These are phyloP conservation scores for Neurospora sp. DNA, from an alignment of 2,329 filamentous ascomycete species.

Conservation along the genomic window DNA sequence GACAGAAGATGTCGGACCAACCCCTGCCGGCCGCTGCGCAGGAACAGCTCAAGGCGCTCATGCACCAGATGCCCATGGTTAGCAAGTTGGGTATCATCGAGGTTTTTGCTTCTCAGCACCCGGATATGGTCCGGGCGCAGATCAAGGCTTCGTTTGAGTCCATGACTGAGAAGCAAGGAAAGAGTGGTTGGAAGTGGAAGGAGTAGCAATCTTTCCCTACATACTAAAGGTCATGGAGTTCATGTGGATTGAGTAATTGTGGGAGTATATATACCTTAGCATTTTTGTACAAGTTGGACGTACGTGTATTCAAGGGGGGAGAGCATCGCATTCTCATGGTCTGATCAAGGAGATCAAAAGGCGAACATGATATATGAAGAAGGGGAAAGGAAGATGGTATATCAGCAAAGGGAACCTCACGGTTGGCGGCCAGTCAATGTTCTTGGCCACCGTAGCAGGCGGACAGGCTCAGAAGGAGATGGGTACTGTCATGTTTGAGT, in stretches of 20 bases:
- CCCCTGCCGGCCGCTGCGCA: constrained; percentile 49
- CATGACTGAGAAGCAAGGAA: constrained; percentile 52
- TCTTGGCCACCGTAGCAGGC: neutral
- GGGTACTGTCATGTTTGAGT: neutral
- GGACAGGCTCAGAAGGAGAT: neutral
- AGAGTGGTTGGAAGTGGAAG: constrained; percentile 49
- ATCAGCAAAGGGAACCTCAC: neutral
- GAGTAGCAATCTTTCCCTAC: constrained; percentile 7
- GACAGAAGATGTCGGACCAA: constrained; percentile 22
- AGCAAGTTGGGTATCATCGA: constrained; percentile 69
- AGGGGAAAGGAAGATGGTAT: neutral
- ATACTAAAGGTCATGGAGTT: neutral
- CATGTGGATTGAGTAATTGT: neutral
- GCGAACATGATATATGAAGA: neutral
- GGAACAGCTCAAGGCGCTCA: constrained; percentile 55
- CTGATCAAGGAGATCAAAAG: neutral
- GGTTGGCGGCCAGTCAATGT: neutral
- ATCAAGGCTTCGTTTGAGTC: constrained; percentile 61
- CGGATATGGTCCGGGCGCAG: constrained; percentile 57
- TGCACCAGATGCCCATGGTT: constrained; percentile 48
- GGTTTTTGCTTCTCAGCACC: constrained; percentile 64
- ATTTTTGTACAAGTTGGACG: neutral
- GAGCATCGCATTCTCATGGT: neutral
- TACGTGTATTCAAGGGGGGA: neutral
- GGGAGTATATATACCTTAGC: neutral